phyloP scores from a whole-genome alignment of 2,329 filamentous ascomycete species.

The Emmonsia crescens region DNA sequence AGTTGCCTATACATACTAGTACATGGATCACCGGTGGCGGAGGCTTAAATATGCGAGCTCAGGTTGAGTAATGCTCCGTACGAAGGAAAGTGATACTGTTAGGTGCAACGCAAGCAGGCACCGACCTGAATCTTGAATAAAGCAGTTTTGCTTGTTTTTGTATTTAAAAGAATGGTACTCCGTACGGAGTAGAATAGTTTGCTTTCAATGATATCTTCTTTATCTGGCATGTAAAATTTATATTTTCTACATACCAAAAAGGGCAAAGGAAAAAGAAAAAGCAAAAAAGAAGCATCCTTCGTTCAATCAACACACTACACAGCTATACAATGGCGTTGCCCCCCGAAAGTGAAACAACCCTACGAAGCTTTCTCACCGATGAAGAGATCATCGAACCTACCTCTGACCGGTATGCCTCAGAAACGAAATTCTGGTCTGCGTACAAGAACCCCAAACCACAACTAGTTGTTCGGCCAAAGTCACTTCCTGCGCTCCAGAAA shows the following conservation, averaged over 20 bases:
- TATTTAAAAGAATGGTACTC: no score
- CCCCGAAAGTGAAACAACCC: background rate
- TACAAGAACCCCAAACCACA: slow-evolving; percentile 24
- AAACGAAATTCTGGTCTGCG: slow-evolving; percentile 23
- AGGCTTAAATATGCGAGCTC: no score
- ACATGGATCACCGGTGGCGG: no score
- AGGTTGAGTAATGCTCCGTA: no score
- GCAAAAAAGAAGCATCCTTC: background rate
- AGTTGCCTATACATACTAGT: no score
- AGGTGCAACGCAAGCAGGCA: no score
- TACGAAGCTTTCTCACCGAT: background rate
- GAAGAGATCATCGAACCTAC: slow-evolving; percentile 19
- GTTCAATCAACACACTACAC: background rate
- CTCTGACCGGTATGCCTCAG: slow-evolving; percentile 14
- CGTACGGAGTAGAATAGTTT: background rate
- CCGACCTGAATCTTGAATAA: no score
- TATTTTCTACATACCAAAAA: background rate
- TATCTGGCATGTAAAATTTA: background rate
- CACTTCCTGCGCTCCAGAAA: slow-evolving; percentile 20
- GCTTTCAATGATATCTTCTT: background rate
- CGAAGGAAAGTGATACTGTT: no score
- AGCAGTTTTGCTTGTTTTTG: no score
- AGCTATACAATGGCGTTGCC: background rate
- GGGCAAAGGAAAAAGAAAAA: background rate
- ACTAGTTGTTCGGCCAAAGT: slow-evolving; percentile 25